These are phyloP conservation scores for Mucor irregularis DNA, from an alignment of 371 early-diverging fungal genomes.

Conservation along the genomic window DNA sequence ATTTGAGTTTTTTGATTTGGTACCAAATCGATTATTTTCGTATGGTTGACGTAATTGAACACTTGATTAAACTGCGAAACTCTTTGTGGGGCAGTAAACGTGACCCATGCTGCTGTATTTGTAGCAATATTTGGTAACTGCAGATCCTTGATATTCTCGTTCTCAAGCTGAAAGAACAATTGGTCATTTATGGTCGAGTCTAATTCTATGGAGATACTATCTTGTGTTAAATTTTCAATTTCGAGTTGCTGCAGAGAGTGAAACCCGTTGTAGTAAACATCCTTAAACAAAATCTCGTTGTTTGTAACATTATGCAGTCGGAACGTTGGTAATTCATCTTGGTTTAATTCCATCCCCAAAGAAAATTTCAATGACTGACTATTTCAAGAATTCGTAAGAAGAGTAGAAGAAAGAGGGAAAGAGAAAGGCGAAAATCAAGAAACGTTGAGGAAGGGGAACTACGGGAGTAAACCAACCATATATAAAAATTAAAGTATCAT, in stretches of 20 bases:
- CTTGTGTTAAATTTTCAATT: slow-evolving; percentile 56
- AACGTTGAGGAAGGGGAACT: too few species aligned
- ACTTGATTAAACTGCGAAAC: slow-evolving; percentile 76
- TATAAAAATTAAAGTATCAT: too few species aligned
- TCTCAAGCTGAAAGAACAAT: slow-evolving; percentile 76
- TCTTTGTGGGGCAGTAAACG: slow-evolving; percentile 46
- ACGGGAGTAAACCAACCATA: too few species aligned
- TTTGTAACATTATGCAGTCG: too few species aligned
- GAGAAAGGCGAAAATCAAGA: too few species aligned
- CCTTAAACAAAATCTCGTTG: slow-evolving; percentile 33
- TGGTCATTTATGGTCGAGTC: slow-evolving; percentile 70
- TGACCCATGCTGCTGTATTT: slow-evolving; percentile 39
- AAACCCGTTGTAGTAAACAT: slow-evolving; percentile 74
- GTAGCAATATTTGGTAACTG: slow-evolving; percentile 29
- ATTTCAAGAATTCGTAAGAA: too few species aligned
- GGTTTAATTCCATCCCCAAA: too few species aligned
- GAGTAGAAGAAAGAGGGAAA: too few species aligned
- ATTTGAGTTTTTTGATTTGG: slow-evolving; percentile 59
- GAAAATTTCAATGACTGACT: too few species aligned
- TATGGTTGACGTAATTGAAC: slow-evolving; percentile 78
- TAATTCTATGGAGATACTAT: slow-evolving; percentile 58
- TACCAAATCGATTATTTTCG: slow-evolving; percentile 59
- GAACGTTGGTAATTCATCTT: too few species aligned
- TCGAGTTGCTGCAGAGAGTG: slow-evolving; percentile 71
- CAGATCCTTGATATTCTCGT: slow-evolving; percentile 66